These are phyloP conservation scores for Annulohypoxylon moriforme DNA, from an alignment of 495 filamentous ascomycete species.

Conservation along the genomic window DNA sequence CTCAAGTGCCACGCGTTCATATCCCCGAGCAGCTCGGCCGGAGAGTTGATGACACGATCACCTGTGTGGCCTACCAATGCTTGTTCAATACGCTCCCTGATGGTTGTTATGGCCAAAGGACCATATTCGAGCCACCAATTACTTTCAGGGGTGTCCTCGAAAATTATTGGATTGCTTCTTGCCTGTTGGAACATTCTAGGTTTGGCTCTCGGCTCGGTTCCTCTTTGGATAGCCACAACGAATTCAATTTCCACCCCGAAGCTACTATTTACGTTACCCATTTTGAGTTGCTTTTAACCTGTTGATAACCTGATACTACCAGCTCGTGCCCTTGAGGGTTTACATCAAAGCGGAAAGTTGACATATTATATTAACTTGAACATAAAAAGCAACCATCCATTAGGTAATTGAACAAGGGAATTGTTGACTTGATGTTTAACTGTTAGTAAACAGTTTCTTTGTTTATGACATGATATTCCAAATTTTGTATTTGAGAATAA, in stretches of 20 bases:
- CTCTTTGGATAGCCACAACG: background rate
- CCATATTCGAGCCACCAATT: background rate
- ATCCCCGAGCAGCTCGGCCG: background rate
- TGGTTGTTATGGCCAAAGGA: background rate
- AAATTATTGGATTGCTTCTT: background rate
- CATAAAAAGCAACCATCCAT: too few relatives aligned
- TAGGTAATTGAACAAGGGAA: too few relatives aligned
- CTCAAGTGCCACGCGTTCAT: background rate
- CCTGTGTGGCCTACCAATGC: constrained; percentile 9
- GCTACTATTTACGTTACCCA: constrained; percentile 14
- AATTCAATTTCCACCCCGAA: constrained; percentile 32
- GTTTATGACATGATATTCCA: too few relatives aligned
- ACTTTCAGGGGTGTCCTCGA: background rate
- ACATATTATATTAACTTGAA: too few relatives aligned
- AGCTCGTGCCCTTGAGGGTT: too few relatives aligned
- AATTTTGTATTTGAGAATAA: too few relatives aligned
- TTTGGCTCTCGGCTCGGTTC: background rate
- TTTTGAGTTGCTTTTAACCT: background rate
- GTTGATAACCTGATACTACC: too few relatives aligned
- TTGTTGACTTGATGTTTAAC: too few relatives aligned
- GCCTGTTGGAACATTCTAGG: background rate
- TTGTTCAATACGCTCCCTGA: background rate
- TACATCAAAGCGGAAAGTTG: too few relatives aligned
- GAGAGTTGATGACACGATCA: constrained; percentile 10
- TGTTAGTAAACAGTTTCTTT: too few relatives aligned